These are phyloP conservation scores for Kurtzmaniella quercitrusa DNA, from an alignment of 1,139 yeast species.

Conservation along the genomic window DNA sequence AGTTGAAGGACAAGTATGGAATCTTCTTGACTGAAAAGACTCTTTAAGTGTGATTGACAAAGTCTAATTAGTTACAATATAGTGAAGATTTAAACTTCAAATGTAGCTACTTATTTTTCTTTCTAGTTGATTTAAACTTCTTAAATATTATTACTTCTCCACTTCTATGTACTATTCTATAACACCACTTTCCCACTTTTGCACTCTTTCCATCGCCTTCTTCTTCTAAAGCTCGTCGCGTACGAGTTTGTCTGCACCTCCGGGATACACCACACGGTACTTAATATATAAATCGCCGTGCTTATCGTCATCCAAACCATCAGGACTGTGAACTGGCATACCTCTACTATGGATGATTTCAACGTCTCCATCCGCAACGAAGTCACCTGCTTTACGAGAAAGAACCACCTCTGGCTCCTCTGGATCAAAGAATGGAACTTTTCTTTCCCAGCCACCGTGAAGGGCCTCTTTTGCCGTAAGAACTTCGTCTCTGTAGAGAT, in stretches of 20 bases:
- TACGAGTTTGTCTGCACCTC: slow-evolving; percentile 16
- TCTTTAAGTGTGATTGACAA: slow-evolving; percentile 28
- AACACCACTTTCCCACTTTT: neutral
- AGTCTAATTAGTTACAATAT: neutral
- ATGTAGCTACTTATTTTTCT: neutral
- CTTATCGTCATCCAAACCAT: slow-evolving; percentile 37
- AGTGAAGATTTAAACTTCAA: neutral
- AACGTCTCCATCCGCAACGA: slow-evolving; percentile 62
- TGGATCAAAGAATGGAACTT: slow-evolving; percentile 61
- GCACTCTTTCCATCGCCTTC: neutral
- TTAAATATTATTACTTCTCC: no score
- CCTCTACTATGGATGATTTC: slow-evolving; percentile 74
- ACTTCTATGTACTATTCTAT: no score
- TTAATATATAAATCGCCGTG: slow-evolving; percentile 76
- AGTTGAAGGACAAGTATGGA: slow-evolving; percentile 84
- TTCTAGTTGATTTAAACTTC: no score
- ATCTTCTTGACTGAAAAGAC: slow-evolving; percentile 89
- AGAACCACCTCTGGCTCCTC: slow-evolving; percentile 47
- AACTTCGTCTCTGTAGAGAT: slow-evolving; percentile 79
- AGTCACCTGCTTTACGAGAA: slow-evolving; percentile 45
- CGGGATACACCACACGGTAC: slow-evolving; percentile 56
- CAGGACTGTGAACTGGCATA: slow-evolving; percentile 60
- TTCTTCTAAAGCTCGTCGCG: slow-evolving; percentile 20
- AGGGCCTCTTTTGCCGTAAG: slow-evolving; percentile 69
- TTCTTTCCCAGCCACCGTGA: slow-evolving; percentile 75